Base-by-base conservation (phyloP, 345 rosid genomes). In the Linum trigynum region DNA sequence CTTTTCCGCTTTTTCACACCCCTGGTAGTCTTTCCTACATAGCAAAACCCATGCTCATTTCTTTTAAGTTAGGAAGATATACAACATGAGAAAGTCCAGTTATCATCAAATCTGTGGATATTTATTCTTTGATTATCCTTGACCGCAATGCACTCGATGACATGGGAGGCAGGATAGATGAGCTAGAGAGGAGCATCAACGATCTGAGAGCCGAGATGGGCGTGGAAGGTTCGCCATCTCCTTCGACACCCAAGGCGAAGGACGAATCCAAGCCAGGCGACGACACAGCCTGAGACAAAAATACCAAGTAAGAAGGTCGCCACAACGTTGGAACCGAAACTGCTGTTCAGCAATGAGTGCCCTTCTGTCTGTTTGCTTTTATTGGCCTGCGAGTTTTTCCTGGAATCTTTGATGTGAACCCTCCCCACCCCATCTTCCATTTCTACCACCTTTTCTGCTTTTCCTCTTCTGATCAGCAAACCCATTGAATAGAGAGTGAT, bases 141-240 rank as follows among this genome's bases (percentile, higher is more conserved):
- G 36, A 56, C 59, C 16, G 35, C 23, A 23, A 56, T 56, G 32
- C 32, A 56, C 35, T 56, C 16, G 59, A 56, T 16, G 59, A 56
- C 36, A 92, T 89, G 96, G 94, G 91, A 69, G 69, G 56, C 73
- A 81, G 86, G 76, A 87, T 89, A 63, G 85, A 86, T 67, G 59
- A 56, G 59, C 59, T 56, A 35, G 59, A 56, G 2, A 16, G 36
- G 59, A 56, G 59, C 59, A 56, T 56, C 36, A 56, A 56, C 8
- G 32, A 56, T 56, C 59, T 56, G n/a, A 14, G 59, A 35, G 32
- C 59, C 23, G 59, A 56, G 36, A 56, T 56, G 59, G 59, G 59
- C 36, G 32, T 56, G 36, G 59, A 56, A 56, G 86, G 85, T 67
- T 72, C 90, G 40, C 86, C 92, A 43, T 78, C 90, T 37, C 82